Evolutionary conservation across 2,329 filamentous ascomycete genomes (phyloP).

Genomic region (Aspergillus neoniger): DNA sequence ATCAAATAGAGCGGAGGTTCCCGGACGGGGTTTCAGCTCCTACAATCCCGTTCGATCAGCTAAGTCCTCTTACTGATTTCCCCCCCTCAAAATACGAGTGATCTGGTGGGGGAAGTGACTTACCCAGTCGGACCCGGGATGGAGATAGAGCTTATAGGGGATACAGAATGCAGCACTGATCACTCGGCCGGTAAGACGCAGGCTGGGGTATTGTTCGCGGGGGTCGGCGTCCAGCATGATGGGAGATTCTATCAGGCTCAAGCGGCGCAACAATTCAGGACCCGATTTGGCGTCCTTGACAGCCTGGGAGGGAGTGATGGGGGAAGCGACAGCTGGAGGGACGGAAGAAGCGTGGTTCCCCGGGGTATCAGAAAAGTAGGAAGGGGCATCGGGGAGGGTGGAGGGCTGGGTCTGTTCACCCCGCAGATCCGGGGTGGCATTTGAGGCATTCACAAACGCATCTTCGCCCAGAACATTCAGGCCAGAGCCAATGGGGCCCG

Average conservation of each 20-base stretch:
- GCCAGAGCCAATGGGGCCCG: conserved; percentile 32
- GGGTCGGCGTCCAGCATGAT: conserved; percentile 54
- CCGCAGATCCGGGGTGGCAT: conserved; percentile 30
- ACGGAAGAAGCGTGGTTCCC: conserved; percentile 23
- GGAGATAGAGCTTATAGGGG: conserved; percentile 60
- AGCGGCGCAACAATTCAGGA: conserved; percentile 55
- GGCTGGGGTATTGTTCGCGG: conserved; percentile 55
- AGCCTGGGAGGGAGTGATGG: conserved; percentile 43
- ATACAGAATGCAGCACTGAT: conserved; percentile 67
- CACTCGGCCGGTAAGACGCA: conserved; percentile 62
- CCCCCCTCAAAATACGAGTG: background rate
- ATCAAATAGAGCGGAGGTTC: conserved; percentile 89
- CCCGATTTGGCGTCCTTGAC: conserved; percentile 49
- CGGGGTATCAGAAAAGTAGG: conserved; percentile 33
- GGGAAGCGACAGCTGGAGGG: conserved; percentile 20
- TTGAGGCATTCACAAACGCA: conserved; percentile 32
- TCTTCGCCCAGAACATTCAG: conserved; percentile 29
- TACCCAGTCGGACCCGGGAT: conserved; percentile 59
- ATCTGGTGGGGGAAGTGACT: conserved; percentile 20
- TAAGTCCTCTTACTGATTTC: background rate
- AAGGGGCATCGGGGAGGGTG: conserved; percentile 25
- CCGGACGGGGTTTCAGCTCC: conserved; percentile 75
- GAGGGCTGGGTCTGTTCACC: conserved; percentile 23
- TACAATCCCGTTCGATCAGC: conserved; percentile 38
- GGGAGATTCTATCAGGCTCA: conserved; percentile 50